Evolutionary conservation across 2,329 filamentous ascomycete species (phyloP), one percentile per base, ranked within the genome.

Genomic region (Penicillium sp.): DNA sequence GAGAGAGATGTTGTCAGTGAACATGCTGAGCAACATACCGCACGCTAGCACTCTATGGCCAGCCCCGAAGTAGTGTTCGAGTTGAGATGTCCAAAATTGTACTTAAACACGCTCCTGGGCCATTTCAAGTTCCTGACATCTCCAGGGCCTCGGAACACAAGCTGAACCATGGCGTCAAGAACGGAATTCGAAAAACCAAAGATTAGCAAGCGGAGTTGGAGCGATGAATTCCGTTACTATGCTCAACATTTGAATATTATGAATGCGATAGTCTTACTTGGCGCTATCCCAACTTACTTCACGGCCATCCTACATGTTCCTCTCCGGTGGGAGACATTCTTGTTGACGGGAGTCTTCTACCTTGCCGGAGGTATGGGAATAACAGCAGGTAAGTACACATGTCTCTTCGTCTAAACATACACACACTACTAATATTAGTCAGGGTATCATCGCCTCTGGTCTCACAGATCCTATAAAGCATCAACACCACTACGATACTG

Each of bases 361-460:
- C 33, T 50, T 11, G 29, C 33, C 2, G 33, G 33, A 26, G 47
- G 47, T 11, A 50, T 50, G 29, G 33, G 47, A 10, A 50, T 50
- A 31, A 50, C 47, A 25, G 33, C 47, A 16, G 47, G 47, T 50
- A 35, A 27, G 21, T 26, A 37, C 39, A 42, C 13, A 19, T 19
- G n/a, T n/a, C 7, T 10, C 35, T n/a, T 39, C 35, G 3, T 9
- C n/a, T 19, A 11, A 16, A 39, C 7, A 19, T 5, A 3, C 8
- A 19, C 0, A 9, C 3, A n/a, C n/a, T n/a, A 19, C 16, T n/a
- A 19, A 39, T 3, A 5, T 4, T 19, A 5, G 10, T 10, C 31
- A 53, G 56, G 56, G 4, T 58, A 58, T 42, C 56, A 58, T 26
- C 51, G 56, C n/a, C 56, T 58, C 11, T 58, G 56, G 56, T 27